Percentiles rank a stretch among this genome's conserved stretches.
Evolutionary conservation across 148 eudicot species (phyloP).

Genomic region (Rhododendron griersonianum): DNA sequence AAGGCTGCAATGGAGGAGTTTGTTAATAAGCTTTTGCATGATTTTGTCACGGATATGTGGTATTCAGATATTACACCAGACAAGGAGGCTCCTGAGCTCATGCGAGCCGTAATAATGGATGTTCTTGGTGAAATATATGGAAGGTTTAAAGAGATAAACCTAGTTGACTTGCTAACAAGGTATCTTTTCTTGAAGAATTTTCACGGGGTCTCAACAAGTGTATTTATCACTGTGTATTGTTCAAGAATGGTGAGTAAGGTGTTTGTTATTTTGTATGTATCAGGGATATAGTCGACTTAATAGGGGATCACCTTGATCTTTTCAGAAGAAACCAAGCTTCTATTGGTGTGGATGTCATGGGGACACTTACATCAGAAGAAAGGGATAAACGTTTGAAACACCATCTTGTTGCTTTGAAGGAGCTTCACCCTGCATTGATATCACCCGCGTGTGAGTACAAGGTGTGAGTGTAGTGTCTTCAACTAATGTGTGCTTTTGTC

Average conservation of each 20-base stretch:
- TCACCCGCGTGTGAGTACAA: slow-evolving; percentile 96
- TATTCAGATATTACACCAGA: slow-evolving; percentile 89
- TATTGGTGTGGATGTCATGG: slow-evolving; percentile 93
- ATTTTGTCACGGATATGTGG: slow-evolving; percentile 90
- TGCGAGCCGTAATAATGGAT: slow-evolving; percentile 71
- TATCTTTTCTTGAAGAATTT: slow-evolving; percentile 14
- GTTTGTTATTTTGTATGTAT: slow-evolving; percentile 16
- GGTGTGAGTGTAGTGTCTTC: slow-evolving; percentile 57
- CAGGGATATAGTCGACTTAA: slow-evolving; percentile 85
- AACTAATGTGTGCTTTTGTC: slow-evolving; percentile 12
- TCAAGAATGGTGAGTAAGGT: slow-evolving; percentile 12
- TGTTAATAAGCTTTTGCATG: slow-evolving; percentile 65
- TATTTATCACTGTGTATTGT: neutral
- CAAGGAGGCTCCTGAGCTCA: slow-evolving; percentile 84
- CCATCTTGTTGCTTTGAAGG: slow-evolving; percentile 78
- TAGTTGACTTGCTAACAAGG: slow-evolving; percentile 94
- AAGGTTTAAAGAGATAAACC: slow-evolving; percentile 80
- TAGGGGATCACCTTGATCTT: slow-evolving; percentile 85
- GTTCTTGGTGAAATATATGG: slow-evolving; percentile 86
- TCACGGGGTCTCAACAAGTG: neutral
- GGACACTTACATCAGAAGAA: slow-evolving; percentile 86
- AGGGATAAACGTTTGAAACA: slow-evolving; percentile 93
- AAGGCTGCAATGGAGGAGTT: slow-evolving; percentile 86
- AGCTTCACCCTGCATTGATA: slow-evolving; percentile 91
- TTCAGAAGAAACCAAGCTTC: slow-evolving; percentile 86